Base-by-base conservation (phyloP, 108 stramenopile species). In the Nannochloropsis gaditana region DNA sequence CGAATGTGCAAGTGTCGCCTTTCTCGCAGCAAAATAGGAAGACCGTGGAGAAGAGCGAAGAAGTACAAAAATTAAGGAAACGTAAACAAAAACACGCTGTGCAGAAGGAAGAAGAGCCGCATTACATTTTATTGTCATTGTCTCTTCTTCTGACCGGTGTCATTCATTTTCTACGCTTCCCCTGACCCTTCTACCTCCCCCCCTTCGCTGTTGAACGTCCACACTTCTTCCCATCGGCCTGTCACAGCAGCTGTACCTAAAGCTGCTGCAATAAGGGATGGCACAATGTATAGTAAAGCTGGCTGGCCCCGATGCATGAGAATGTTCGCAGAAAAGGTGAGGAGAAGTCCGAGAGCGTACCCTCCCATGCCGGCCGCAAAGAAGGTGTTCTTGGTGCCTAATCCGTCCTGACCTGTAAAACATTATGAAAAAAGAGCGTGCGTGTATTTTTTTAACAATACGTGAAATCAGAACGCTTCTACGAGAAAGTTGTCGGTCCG, bases 301-400 rank as follows among this genome's bases (percentile, higher is more conserved):
- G 92, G 92, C 44, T 92, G 92, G 21, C 87, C 94, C n/a, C 88
- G 87, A 17, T 92, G 88, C 5, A 73, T 89, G 41, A 92, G 31
- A 43, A 88, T 88, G 80, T 92, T 92, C 3, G 90, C 92, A 44
- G 80, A 47, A 81, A 92, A 92, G 83, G 92, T 92, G 44, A 86
- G 43, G 5, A 88, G 59, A 8, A 92, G 86, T 17, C 92, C 88
- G 41, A 89, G 9, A 8, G 90, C 92, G 80, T 92, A 92, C 41
- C 92, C 92, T 43, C 59, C 88, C 45, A 92, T 91, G 50, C 91
- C 92, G 59, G 84, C 90, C 41, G 89, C 82, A 79, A 92, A 92
- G 83, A 85, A 89, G 2, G 88, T 85, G 44, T 44, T 79, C 17
- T 45, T 84, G 81, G 9, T 83, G 42, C 19, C 21, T 5, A 21